Conservation (phyloP, 2,329 filamentous ascomycete species). For the Fusarium circinatum region DNA sequence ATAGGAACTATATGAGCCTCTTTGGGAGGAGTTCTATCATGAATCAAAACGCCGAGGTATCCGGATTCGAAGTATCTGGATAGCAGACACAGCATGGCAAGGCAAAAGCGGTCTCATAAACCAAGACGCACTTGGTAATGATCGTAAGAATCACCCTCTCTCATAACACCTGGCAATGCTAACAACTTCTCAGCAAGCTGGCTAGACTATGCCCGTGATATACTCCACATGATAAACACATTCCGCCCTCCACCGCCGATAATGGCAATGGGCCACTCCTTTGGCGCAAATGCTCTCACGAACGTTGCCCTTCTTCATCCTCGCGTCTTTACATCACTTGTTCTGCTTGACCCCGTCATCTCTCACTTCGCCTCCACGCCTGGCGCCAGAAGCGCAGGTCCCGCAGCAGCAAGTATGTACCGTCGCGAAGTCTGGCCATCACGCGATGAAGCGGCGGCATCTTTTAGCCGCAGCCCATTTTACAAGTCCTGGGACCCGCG, state of each 20-base stretch:
- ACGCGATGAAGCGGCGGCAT: slow-evolving; percentile 70
- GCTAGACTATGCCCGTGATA: slow-evolving; percentile 86
- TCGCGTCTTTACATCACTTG: slow-evolving; percentile 77
- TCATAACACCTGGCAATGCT: not conserved
- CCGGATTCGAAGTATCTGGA: slow-evolving; percentile 85
- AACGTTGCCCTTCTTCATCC: slow-evolving; percentile 82
- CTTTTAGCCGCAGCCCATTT: slow-evolving; percentile 74
- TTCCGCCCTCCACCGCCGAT: slow-evolving; percentile 85
- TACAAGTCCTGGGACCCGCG: slow-evolving; percentile 85
- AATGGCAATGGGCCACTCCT: slow-evolving; percentile 88
- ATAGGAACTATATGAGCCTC: slow-evolving; percentile 89
- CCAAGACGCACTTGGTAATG: slow-evolving; percentile 79
- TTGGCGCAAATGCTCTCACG: slow-evolving; percentile 80
- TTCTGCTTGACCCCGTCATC: slow-evolving; percentile 89
- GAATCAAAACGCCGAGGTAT: slow-evolving; percentile 68
- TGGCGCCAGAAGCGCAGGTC: slow-evolving; percentile 49
- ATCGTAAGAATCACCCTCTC: slow-evolving; percentile 67
- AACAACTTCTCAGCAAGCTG: slow-evolving; percentile 62
- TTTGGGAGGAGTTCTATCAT: slow-evolving; percentile 84
- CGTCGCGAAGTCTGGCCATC: slow-evolving; percentile 88
- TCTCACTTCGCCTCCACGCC: slow-evolving; percentile 55
- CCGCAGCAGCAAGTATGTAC: slow-evolving; percentile 71
- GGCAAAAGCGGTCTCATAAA: slow-evolving; percentile 83
- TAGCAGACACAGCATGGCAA: slow-evolving; percentile 88
- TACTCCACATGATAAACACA: slow-evolving; percentile 84